Percentiles rank a stretch among this genome's conserved stretches.
These are phyloP conservation scores for Carallia pectinifolia DNA, from an alignment of 345 rosid genomes.

Conservation along the genomic window DNA sequence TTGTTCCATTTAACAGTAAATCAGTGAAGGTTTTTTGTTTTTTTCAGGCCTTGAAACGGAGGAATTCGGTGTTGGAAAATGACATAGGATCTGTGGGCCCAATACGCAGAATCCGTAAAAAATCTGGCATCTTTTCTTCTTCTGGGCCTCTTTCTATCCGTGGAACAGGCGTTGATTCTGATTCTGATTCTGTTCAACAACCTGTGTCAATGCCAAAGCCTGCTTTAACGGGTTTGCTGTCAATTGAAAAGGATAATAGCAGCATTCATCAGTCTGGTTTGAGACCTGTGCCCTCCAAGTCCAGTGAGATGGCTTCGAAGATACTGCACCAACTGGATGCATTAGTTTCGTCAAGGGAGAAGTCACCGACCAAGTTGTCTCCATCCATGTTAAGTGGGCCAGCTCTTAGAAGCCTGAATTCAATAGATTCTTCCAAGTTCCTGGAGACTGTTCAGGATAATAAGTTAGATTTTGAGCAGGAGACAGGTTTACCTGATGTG, in stretches of 20 bases:
- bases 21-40: not conserved
- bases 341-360: slow-evolving; percentile 59
- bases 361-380: slow-evolving; percentile 69
- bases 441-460: slow-evolving; percentile 44
- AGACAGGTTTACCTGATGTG: slow-evolving; percentile 18
- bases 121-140: slow-evolving; percentile 55
- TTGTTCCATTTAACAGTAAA: not conserved
- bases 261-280: slow-evolving; percentile 40
- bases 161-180: slow-evolving; percentile 29
- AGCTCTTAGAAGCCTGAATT: slow-evolving; percentile 76
- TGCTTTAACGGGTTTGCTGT: slow-evolving; percentile 22
- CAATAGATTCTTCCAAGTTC: slow-evolving; percentile 53
- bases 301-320: slow-evolving; percentile 77
- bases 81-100: slow-evolving; percentile 78
- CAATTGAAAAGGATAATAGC: slow-evolving; percentile 38
- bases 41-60: slow-evolving; percentile 67
- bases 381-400: slow-evolving; percentile 69
- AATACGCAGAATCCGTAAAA: slow-evolving; percentile 87
- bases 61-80: slow-evolving; percentile 74
- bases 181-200: slow-evolving; percentile 28
- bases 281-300: slow-evolving; percentile 63
- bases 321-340: slow-evolving; percentile 71
- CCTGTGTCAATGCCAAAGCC: slow-evolving; percentile 33
- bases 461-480: slow-evolving; percentile 24
- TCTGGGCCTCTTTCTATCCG: slow-evolving; percentile 31